Conservation (phyloP, 1,139 yeast species). For the Insectozyma bohioensis region DNA sequence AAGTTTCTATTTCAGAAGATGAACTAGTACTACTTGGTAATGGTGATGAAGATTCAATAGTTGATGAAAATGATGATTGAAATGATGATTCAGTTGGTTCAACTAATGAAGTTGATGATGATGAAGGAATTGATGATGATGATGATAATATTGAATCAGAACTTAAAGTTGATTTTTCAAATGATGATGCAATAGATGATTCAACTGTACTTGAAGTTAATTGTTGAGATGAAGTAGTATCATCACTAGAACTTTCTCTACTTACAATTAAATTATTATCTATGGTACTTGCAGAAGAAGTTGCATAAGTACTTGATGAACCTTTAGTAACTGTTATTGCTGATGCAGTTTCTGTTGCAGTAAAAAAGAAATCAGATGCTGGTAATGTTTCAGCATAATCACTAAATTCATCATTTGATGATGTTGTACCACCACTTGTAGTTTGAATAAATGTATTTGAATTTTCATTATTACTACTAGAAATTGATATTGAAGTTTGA, state of each 20-base stretch:
- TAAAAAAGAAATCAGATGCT: not conserved
- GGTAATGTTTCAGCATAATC: slow-evolving; percentile 4
- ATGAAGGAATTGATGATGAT: slow-evolving; percentile 1
- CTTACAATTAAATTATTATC: no score
- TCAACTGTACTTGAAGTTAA: slow-evolving; percentile 2
- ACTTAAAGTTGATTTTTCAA: slow-evolving; percentile 1
- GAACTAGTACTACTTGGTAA: not conserved
- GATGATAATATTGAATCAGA: not conserved
- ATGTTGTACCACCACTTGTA: slow-evolving; percentile 6
- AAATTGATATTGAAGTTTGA: no score
- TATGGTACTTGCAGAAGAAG: not conserved
- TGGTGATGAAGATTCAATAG: not conserved
- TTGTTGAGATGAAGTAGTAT: not conserved
- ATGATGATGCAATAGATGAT: slow-evolving; percentile 3
- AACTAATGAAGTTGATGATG: slow-evolving; percentile 6
- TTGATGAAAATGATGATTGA: slow-evolving; percentile 1
- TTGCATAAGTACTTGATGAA: not conserved
- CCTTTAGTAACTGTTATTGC: not conserved
- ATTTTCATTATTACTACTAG: no score
- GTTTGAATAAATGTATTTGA: no score
- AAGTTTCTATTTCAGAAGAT: not conserved
- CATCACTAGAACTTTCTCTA: not conserved
- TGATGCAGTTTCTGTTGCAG: slow-evolving; percentile 1
- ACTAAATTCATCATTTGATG: slow-evolving; percentile 5
- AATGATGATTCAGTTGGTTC: slow-evolving; percentile 7